These are phyloP conservation scores for Quercus rubra DNA, from an alignment of 306 rosid species.

Conservation along the genomic window DNA sequence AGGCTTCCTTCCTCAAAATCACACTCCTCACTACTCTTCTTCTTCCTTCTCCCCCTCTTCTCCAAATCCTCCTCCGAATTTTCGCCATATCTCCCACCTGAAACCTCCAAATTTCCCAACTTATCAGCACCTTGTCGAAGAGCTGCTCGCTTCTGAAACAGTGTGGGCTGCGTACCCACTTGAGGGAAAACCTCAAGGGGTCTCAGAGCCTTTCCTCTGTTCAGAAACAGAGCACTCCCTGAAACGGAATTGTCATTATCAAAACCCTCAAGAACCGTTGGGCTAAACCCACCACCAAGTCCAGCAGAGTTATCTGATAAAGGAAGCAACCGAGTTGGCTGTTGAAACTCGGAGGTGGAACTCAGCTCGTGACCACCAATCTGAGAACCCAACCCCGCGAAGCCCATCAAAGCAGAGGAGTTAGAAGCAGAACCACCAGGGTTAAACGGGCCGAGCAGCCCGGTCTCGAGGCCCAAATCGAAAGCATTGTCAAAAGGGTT, in stretches of 20 bases:
- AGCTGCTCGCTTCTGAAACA: conserved; percentile 74
- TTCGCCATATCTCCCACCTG: conserved; percentile 20
- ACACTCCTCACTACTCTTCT: conserved; percentile 33
- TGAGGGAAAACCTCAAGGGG: conserved; percentile 49
- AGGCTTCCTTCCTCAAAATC: conserved; percentile 56
- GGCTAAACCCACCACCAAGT: conserved; percentile 16
- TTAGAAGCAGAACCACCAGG: conserved; percentile 12
- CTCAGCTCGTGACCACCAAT: conserved; percentile 32
- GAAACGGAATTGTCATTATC: conserved; percentile 14
- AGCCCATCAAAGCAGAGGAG: conserved; percentile 44
- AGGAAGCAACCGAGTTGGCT: conserved; percentile 22
- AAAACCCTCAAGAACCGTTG: conserved; percentile 36
- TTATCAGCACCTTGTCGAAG: conserved; percentile 34
- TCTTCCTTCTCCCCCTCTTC: conserved; percentile 44
- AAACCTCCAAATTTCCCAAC: conserved; percentile 41
- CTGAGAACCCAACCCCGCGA: conserved; percentile 29
- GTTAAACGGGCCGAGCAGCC: conserved; percentile 36
- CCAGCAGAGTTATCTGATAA: conserved; percentile 19
- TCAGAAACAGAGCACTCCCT: conserved; percentile 39
- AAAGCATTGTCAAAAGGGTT: conserved; percentile 53
- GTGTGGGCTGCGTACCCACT: conserved; percentile 57
- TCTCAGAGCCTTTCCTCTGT: conserved; percentile 36
- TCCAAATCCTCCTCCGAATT: conserved; percentile 25
- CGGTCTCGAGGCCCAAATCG: conserved; percentile 50
- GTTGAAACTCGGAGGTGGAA: conserved; percentile 42